These are phyloP conservation scores for Colletotrichum simmondsii DNA, from an alignment of 2,329 filamentous ascomycete species.

Conservation along the genomic window DNA sequence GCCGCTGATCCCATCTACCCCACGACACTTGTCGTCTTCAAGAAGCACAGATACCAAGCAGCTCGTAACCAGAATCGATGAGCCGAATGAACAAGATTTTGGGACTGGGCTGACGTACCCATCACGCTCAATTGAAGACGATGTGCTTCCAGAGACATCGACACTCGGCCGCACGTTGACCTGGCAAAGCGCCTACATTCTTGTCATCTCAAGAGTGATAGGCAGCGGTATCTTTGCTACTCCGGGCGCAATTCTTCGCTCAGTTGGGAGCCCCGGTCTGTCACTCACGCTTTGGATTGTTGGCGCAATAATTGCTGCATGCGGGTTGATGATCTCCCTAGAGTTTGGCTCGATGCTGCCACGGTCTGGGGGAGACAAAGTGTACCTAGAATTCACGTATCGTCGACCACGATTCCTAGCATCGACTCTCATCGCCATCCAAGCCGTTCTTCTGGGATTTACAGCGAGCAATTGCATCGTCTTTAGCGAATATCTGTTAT, in stretches of 20 bases:
- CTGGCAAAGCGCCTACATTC: slow-evolving; percentile 73
- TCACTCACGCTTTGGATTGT: slow-evolving; percentile 71
- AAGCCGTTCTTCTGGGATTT: slow-evolving; percentile 73
- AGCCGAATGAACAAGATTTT: neutral
- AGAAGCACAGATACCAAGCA: neutral
- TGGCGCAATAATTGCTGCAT: slow-evolving; percentile 70
- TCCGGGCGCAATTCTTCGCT: slow-evolving; percentile 73
- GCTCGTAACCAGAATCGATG: neutral
- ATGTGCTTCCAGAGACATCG: slow-evolving; percentile 69
- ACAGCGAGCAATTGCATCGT: slow-evolving; percentile 78
- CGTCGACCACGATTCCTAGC: slow-evolving; percentile 71
- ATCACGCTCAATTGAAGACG: slow-evolving; percentile 59
- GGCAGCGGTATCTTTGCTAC: slow-evolving; percentile 80
- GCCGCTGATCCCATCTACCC: slow-evolving; percentile 2
- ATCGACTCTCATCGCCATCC: slow-evolving; percentile 71
- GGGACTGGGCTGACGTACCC: neutral
- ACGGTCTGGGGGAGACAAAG: slow-evolving; percentile 74
- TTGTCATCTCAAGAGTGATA: slow-evolving; percentile 76
- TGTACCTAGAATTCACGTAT: slow-evolving; percentile 78
- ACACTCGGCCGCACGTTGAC: slow-evolving; percentile 67
- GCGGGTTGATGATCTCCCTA: slow-evolving; percentile 69
- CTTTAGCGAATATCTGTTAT: slow-evolving; percentile 73
- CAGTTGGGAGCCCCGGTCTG: slow-evolving; percentile 74
- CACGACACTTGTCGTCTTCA: neutral
- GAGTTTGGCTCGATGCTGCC: slow-evolving; percentile 80